Percentiles rank a stretch among this genome's conserved stretches.
These are phyloP conservation scores for Fagopyrum esculentum DNA, from an alignment of 148 eudicot genomes.

Conservation along the genomic window DNA sequence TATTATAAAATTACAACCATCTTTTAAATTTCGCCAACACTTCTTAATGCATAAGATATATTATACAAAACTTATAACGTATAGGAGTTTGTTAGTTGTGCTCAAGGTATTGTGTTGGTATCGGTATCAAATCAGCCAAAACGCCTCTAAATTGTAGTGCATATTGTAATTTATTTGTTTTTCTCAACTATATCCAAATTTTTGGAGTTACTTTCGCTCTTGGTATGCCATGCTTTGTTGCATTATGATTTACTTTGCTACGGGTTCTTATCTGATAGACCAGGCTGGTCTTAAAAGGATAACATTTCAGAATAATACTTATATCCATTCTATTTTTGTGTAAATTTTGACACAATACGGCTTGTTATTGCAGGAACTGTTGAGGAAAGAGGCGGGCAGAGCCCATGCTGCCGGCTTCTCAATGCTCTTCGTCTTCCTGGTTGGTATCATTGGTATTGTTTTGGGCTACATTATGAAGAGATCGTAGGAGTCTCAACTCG, in stretches of 20 bases:
- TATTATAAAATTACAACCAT: not conserved
- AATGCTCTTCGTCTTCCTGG: slow-evolving; percentile 38
- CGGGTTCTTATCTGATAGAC: too few relatives aligned
- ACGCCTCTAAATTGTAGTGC: too few relatives aligned
- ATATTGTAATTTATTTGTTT: too few relatives aligned
- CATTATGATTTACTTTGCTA: too few relatives aligned
- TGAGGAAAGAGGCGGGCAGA: slow-evolving; percentile 32
- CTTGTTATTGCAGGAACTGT: slow-evolving; percentile 25
- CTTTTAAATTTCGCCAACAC: not conserved
- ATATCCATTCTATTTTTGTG: not conserved
- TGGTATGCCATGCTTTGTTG: too few relatives aligned
- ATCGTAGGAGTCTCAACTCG: slow-evolving; percentile 14
- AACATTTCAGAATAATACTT: too few relatives aligned
- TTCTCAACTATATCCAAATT: too few relatives aligned
- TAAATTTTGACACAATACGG: not conserved
- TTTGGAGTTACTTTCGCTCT: too few relatives aligned
- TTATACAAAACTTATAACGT: not conserved
- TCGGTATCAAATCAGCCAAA: too few relatives aligned
- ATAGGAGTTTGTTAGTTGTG: too few relatives aligned
- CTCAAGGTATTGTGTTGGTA: too few relatives aligned
- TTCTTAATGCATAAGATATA: not conserved
- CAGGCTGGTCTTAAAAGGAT: too few relatives aligned
- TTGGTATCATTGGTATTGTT: slow-evolving; percentile 48
- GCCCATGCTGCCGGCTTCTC: slow-evolving; percentile 33
- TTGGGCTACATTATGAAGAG: slow-evolving; percentile 52